Evolutionary conservation across 176 grass and related monocot genomes (phyloP).

Genomic region (Avena eriantha): DNA sequence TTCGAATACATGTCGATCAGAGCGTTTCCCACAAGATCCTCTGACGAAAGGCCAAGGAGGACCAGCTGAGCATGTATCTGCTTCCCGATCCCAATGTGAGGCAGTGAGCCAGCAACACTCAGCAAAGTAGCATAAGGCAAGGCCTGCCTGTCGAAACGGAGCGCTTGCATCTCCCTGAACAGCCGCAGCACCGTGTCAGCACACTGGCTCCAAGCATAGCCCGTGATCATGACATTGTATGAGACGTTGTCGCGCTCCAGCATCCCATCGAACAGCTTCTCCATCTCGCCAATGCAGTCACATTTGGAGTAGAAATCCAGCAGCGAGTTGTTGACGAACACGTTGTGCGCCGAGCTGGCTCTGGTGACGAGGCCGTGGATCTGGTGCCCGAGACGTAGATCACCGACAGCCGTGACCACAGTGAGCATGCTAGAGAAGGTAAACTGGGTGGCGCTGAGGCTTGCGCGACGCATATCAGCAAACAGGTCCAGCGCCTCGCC

Average conservation of each 20-base stretch:
- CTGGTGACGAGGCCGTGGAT: constrained; percentile 56
- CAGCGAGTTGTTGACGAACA: constrained; percentile 79
- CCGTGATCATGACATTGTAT: constrained; percentile 79
- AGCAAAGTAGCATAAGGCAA: constrained; percentile 81
- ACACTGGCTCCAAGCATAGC: constrained; percentile 59
- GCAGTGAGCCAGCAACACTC: constrained; percentile 64
- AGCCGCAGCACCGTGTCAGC: constrained; percentile 40
- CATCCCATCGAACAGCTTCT: constrained; percentile 74
- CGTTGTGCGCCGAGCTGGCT: background rate
- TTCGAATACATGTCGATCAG: constrained; percentile 81
- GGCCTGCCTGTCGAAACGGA: constrained; percentile 50
- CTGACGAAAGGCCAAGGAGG: constrained; percentile 48
- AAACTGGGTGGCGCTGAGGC: no score
- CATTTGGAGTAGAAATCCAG: constrained; percentile 92
- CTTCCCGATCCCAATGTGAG: constrained; percentile 64
- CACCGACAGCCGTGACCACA: constrained; percentile 47
- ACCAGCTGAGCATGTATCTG: constrained; percentile 83
- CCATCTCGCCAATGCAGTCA: constrained; percentile 53
- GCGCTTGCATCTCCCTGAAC: constrained; percentile 66
- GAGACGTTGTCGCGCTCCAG: constrained; percentile 71
- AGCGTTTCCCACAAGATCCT: constrained; percentile 65
- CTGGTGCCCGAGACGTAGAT: constrained; percentile 63
- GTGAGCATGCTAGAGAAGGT: constrained; percentile 28
- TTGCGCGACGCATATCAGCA: constrained; percentile 38
- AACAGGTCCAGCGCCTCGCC: constrained; percentile 61